A percentile compares a stretch with the other conserved stretches of the same genome.
phyloP scores from a whole-genome alignment of 1,284 basidiomycete species.

The Irpex sp. region DNA sequence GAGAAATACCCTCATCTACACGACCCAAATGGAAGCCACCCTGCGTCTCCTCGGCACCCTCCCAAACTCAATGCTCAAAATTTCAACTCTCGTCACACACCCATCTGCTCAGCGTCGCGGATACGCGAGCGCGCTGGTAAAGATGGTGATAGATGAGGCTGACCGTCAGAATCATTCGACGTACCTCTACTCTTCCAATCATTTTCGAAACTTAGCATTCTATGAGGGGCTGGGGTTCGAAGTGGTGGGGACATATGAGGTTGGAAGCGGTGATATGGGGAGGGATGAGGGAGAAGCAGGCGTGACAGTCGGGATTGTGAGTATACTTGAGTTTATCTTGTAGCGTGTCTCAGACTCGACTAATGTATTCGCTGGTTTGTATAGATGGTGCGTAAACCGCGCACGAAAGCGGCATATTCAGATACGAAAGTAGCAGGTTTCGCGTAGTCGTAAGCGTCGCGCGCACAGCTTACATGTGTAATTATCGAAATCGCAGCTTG shows the following conservation, averaged over 20 bases:
- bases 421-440: not conserved
- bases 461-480: no score
- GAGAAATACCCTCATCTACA: not conserved
- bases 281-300: not conserved
- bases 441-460: not conserved
- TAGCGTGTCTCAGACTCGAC: no score
- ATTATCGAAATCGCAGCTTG: no score
- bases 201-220: not conserved
- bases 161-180: not conserved
- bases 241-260: not conserved
- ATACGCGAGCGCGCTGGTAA: conserved; percentile 1
- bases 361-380: no score
- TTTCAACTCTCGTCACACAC: not conserved
- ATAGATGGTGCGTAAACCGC: not conserved
- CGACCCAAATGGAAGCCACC: not conserved
- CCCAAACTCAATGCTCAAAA: not conserved
- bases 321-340: not conserved
- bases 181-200: not conserved
- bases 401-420: not conserved
- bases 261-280: not conserved
- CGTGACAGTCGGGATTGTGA: not conserved
- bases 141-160: not conserved
- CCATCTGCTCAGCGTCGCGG: not conserved
- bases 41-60: not conserved
- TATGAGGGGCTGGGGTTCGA: not conserved